Evolutionary conservation across 2,329 filamentous ascomycete genomes (phyloP).

Genomic region (Pezicula radicicola): DNA sequence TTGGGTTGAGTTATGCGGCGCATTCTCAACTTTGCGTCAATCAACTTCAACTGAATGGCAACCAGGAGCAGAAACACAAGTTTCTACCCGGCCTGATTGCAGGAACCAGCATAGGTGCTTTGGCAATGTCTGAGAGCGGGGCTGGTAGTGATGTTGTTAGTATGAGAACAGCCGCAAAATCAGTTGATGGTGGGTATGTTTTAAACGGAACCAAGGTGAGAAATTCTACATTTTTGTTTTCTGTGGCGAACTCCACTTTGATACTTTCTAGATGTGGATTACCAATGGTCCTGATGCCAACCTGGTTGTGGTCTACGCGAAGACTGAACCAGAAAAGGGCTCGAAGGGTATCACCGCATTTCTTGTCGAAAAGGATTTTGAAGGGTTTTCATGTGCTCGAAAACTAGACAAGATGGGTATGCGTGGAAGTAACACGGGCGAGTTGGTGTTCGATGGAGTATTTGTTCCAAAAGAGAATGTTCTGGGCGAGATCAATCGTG

Average conservation of each 20-base stretch:
- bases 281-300: conserved; percentile 97
- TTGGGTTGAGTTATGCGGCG: conserved; percentile 89
- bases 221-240: background rate
- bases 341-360: conserved; percentile 96
- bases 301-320: conserved; percentile 92
- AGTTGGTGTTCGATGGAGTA: conserved; percentile 85
- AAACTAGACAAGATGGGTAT: conserved; percentile 99
- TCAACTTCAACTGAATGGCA: conserved; percentile 89
- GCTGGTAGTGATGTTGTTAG: conserved; percentile 91
- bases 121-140: conserved; percentile 94
- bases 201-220: conserved; percentile 69
- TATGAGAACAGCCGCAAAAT: conserved; percentile 84
- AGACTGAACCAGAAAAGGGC: conserved; percentile 76
- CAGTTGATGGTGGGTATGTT: conserved; percentile 79
- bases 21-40: conserved; percentile 97
- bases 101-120: conserved; percentile 76
- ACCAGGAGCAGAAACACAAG: conserved; percentile 70
- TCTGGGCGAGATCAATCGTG: conserved; percentile 75
- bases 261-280: conserved; percentile 82
- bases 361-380: conserved; percentile 66
- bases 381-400: conserved; percentile 81
- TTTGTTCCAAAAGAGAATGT: conserved; percentile 84
- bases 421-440: conserved; percentile 94
- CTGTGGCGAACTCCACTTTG: background rate
- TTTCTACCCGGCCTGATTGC: conserved; percentile 80